Percentiles rank a stretch among this genome's conserved stretches.
phyloP scores from a whole-genome alignment of 1,139 yeast species.

The Suhomyces bribrorum region DNA sequence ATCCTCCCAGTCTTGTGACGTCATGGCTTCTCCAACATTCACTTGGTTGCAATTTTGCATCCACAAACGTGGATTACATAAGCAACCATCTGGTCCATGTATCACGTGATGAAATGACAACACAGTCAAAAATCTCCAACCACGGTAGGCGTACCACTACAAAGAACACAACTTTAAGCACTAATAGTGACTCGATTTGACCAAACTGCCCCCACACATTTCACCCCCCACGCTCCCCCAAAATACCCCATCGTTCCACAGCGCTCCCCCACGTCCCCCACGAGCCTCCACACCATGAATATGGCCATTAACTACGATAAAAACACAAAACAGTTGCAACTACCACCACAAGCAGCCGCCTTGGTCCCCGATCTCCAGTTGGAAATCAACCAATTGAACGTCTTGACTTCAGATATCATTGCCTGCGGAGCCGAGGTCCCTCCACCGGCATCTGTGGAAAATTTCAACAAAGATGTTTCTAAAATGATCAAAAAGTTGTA shows the following conservation, averaged over 20 bases:
- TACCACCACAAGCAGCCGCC: slow-evolving; percentile 25
- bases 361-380: slow-evolving; percentile 35
- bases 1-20: slow-evolving; percentile 1
- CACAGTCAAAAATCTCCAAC: not conserved
- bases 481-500: slow-evolving; percentile 72
- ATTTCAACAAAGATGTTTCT: slow-evolving; percentile 57
- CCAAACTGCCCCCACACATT: not conserved
- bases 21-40: too few relatives aligned
- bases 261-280: not conserved
- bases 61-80: slow-evolving; percentile 7
- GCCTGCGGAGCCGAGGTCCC: slow-evolving; percentile 66
- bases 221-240: not conserved
- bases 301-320: slow-evolving; percentile 30
- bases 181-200: too few relatives aligned
- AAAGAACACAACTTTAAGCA: too few relatives aligned
- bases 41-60: slow-evolving; percentile 3
- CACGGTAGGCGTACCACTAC: too few relatives aligned
- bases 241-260: not conserved
- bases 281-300: slow-evolving; percentile 18
- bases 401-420: slow-evolving; percentile 59
- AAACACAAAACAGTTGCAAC: slow-evolving; percentile 29
- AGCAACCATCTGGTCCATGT: too few relatives aligned
- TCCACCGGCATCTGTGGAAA: slow-evolving; percentile 58
- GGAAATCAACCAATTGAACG: slow-evolving; percentile 65
- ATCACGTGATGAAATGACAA: too few relatives aligned